These are phyloP conservation scores for Lactarius evosmus DNA, from an alignment of 768 basidiomycete species.

Conservation along the genomic window DNA sequence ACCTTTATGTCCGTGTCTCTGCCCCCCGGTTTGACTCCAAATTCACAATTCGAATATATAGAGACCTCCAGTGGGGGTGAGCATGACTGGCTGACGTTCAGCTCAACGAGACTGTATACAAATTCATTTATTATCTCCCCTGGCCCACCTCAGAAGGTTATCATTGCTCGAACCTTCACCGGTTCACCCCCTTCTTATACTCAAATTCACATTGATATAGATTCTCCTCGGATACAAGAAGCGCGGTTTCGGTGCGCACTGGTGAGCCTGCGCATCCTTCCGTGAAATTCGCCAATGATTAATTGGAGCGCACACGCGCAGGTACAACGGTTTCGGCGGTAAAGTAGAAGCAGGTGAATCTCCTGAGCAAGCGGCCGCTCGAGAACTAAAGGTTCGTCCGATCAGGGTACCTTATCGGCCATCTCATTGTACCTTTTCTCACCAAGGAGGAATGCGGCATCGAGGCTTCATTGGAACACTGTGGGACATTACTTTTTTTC, in stretches of 20 bases:
- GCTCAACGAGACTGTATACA: constrained; percentile 52
- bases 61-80: constrained; percentile 41
- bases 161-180: constrained; percentile 20
- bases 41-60: constrained; percentile 9
- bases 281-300: not conserved
- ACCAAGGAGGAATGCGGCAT: constrained; percentile 82
- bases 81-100: constrained; percentile 49
- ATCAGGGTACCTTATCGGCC: not conserved
- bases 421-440: not conserved
- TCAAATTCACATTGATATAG: constrained; percentile 35
- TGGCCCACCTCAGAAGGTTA: constrained; percentile 26
- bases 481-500: constrained; percentile 64
- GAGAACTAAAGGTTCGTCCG: constrained; percentile 58
- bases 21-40: constrained; percentile 14
- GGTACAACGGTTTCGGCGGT: constrained; percentile 88
- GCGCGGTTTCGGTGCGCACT: constrained; percentile 64
- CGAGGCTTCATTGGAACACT: constrained; percentile 56
- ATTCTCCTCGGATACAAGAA: constrained; percentile 77
- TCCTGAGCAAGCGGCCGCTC: constrained; percentile 61
- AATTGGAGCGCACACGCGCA: constrained; percentile 33
- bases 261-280: constrained; percentile 38
- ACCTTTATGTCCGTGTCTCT: not conserved
- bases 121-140: constrained; percentile 65
- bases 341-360: constrained; percentile 80
- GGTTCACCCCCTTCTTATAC: not conserved